These are phyloP conservation scores for Trametes sp. DNA, from an alignment of 1,284 basidiomycete genomes.

Conservation along the genomic window DNA sequence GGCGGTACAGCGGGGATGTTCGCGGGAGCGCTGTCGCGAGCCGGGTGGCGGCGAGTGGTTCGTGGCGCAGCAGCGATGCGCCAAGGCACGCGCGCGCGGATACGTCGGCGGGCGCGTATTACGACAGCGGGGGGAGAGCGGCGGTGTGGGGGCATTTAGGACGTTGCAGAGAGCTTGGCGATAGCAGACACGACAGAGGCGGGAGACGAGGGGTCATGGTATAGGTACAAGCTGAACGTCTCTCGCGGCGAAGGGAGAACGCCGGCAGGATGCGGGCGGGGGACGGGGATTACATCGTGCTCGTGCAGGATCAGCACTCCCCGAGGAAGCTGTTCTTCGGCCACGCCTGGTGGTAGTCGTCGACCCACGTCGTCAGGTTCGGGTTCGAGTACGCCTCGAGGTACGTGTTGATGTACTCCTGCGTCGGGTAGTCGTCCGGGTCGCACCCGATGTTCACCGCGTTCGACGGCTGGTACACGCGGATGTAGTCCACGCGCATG, in stretches of 20 bases:
- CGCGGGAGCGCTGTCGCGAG: too few species aligned
- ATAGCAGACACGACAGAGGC: slow-evolving; percentile 1
- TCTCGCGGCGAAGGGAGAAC: too few species aligned
- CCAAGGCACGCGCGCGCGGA: not conserved
- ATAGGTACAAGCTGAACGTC: slow-evolving; percentile 3
- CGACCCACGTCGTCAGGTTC: slow-evolving; percentile 49
- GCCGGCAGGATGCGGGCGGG: not conserved
- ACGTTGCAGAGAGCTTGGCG: not conserved
- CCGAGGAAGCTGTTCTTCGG: slow-evolving; percentile 45
- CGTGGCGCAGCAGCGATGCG: not conserved
- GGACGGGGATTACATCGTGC: not conserved
- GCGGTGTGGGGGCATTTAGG: slow-evolving; percentile 1
- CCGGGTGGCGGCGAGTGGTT: not conserved
- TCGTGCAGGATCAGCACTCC: slow-evolving; percentile 33
- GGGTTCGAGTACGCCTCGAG: slow-evolving; percentile 49
- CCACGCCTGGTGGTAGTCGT: slow-evolving; percentile 44
- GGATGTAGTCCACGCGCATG: slow-evolving; percentile 65
- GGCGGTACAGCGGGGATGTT: not conserved
- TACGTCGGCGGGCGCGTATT: not conserved
- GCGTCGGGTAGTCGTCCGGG: slow-evolving; percentile 60
- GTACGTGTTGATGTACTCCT: slow-evolving; percentile 54
- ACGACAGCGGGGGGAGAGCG: not conserved
- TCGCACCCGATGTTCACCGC: slow-evolving; percentile 61
- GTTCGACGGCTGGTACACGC: slow-evolving; percentile 60
- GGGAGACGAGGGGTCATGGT: not conserved